phyloP scores from a whole-genome alignment of 2,329 filamentous ascomycete genomes.

The Trichoderma atrobrunneum region DNA sequence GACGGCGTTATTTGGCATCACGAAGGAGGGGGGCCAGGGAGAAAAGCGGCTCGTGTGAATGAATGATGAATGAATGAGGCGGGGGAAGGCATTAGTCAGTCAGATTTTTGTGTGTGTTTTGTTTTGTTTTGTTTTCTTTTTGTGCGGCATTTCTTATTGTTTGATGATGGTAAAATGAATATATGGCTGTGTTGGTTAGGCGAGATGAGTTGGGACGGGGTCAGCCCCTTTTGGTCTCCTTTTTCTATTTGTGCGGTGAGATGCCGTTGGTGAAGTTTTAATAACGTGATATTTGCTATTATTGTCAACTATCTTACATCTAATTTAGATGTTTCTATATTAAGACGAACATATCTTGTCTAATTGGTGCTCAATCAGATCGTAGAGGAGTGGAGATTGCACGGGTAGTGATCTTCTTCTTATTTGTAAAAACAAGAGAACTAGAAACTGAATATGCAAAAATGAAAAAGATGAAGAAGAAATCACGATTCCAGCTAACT shows the following conservation, averaged over 20 bases:
- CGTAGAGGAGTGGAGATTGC: no score
- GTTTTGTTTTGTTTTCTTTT: not conserved
- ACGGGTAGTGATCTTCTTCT: no score
- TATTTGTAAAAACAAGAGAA: no score
- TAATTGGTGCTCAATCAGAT: no score
- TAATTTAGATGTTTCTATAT: no score
- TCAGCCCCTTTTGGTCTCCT: not conserved
- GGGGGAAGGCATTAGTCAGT: not conserved
- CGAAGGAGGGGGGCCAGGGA: not conserved
- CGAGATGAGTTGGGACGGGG: constrained; percentile 3
- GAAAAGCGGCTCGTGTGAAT: not conserved
- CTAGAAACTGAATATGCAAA: no score
- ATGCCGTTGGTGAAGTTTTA: not conserved
- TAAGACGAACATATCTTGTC: no score
- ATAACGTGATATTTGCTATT: not conserved
- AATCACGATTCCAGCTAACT: no score
- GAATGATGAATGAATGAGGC: not conserved
- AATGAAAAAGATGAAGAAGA: no score
- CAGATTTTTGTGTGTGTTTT: not conserved
- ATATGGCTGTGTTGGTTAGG: constrained; percentile 5
- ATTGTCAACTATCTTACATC: no score
- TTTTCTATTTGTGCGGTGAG: not conserved
- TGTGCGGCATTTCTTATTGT: not conserved
- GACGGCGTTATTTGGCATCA: not conserved
- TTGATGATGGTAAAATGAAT: constrained; percentile 11